phyloP scores from a whole-genome alignment of 108 stramenopile species.

The Pelagomonas calceolata region DNA sequence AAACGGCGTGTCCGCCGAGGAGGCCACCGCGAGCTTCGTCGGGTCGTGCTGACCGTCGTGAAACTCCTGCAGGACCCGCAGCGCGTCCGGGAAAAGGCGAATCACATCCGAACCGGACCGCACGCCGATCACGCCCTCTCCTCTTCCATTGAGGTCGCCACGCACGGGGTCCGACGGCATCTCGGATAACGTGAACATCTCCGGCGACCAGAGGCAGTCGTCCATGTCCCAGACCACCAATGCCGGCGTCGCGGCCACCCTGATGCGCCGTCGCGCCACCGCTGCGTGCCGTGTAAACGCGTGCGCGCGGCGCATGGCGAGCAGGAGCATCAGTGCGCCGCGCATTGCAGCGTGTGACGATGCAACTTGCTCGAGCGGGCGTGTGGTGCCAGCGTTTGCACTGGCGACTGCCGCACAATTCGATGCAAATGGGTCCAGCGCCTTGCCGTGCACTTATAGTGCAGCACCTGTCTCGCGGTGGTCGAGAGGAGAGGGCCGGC shows the following conservation, averaged over 20 bases:
- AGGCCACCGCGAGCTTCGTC: slow-evolving; percentile 64
- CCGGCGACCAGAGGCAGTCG: slow-evolving; percentile 79
- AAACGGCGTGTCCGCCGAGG: slow-evolving; percentile 65
- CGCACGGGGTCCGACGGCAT: slow-evolving; percentile 42
- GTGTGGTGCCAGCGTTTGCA: no score
- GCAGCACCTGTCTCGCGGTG: no score
- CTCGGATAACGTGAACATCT: slow-evolving; percentile 65
- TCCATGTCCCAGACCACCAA: slow-evolving; percentile 70
- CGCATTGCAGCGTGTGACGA: no score
- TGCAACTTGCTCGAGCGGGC: no score
- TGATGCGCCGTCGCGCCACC: no score
- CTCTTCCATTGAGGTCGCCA: slow-evolving; percentile 59
- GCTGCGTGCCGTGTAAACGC: no score
- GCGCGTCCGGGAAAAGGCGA: slow-evolving; percentile 54
- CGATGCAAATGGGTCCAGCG: no score
- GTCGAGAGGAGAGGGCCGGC: no score
- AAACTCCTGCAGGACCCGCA: slow-evolving; percentile 59
- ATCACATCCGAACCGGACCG: slow-evolving; percentile 54
- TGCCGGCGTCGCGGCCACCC: slow-evolving; percentile 36
- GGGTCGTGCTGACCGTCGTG: slow-evolving; percentile 45
- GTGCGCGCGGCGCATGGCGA: no score
- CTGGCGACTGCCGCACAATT: no score
- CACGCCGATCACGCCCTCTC: slow-evolving; percentile 64
- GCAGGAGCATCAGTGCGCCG: no score
- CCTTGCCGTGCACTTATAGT: no score